These are phyloP conservation scores for Ophioceras dolichostomum DNA, from an alignment of 2,329 filamentous ascomycete species.

Conservation along the genomic window DNA sequence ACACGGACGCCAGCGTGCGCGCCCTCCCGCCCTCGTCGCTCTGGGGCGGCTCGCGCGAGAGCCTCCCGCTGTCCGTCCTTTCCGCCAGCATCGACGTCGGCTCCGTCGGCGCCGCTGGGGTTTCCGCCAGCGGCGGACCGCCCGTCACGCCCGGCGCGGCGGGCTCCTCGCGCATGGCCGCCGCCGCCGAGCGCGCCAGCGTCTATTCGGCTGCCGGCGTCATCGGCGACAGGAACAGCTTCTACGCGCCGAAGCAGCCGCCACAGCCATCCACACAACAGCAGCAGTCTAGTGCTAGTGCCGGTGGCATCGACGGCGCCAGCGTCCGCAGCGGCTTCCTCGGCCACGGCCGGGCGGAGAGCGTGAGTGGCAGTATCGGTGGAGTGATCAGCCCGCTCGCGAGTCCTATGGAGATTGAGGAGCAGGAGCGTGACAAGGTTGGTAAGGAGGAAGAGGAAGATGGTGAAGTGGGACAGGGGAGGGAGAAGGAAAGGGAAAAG, in stretches of 20 bases:
- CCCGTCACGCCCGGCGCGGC: slow-evolving; percentile 29
- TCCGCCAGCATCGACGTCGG: slow-evolving; percentile 53
- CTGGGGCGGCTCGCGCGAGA: slow-evolving; percentile 72
- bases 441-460: background rate
- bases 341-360: slow-evolving; percentile 71
- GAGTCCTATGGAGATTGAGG: slow-evolving; percentile 24
- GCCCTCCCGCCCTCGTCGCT: slow-evolving; percentile 73
- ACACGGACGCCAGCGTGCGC: slow-evolving; percentile 76
- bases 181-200: slow-evolving; percentile 53
- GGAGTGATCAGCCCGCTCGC: slow-evolving; percentile 49
- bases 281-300: too few species aligned
- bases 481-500: background rate
- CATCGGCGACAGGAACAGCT: slow-evolving; percentile 67
- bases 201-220: slow-evolving; percentile 70
- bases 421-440: background rate
- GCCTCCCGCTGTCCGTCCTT: slow-evolving; percentile 64
- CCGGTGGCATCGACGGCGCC: slow-evolving; percentile 49
- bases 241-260: slow-evolving; percentile 45
- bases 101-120: slow-evolving; percentile 12
- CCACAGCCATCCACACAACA: slow-evolving; percentile 13
- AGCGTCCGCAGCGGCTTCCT: slow-evolving; percentile 68
- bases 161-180: slow-evolving; percentile 20
- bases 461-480: too few species aligned
- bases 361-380: slow-evolving; percentile 64
- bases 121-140: too few species aligned